Percentiles rank a stretch among this genome's conserved stretches.
phyloP scores from a whole-genome alignment of 495 filamentous ascomycete species.

The Bacidia gigantensis region DNA sequence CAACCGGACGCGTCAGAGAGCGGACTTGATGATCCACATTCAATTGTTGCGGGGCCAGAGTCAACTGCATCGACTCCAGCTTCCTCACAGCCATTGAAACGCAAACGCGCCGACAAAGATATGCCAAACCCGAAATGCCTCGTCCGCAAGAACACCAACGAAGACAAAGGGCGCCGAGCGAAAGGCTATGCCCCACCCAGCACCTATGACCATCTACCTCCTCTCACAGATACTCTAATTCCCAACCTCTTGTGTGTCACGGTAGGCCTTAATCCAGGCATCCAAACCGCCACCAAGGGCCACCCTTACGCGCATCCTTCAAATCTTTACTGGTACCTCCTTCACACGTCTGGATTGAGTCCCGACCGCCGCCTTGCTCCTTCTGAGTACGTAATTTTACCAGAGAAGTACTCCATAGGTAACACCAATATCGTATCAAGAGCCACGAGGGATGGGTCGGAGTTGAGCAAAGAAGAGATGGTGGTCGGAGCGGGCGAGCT shows the following conservation, averaged over 20 bases:
- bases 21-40: neutral
- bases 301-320: conserved; percentile 82
- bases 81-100: neutral
- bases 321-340: conserved; percentile 83
- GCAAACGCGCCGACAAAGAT: neutral
- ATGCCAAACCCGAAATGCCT: neutral
- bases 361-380: conserved; percentile 40
- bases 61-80: neutral
- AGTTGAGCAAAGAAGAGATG: conserved; percentile 69
- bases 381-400: conserved; percentile 55
- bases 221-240: conserved; percentile 58
- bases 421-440: conserved; percentile 83
- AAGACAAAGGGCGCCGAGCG: neutral
- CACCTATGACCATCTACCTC: conserved; percentile 49
- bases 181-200: conserved; percentile 46
- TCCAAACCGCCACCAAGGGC: conserved; percentile 58
- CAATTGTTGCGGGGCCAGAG: neutral
- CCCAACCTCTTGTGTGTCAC: conserved; percentile 65
- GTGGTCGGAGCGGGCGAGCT: conserved; percentile 57
- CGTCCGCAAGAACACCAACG: neutral
- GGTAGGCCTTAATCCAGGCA: conserved; percentile 81
- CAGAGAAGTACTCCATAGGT: conserved; percentile 55
- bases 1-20: no score
- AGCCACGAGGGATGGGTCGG: conserved; percentile 62
- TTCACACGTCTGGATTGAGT: conserved; percentile 63